These are phyloP conservation scores for Pleurotus cornucopiae DNA, from an alignment of 768 basidiomycete genomes.

Conservation along the genomic window DNA sequence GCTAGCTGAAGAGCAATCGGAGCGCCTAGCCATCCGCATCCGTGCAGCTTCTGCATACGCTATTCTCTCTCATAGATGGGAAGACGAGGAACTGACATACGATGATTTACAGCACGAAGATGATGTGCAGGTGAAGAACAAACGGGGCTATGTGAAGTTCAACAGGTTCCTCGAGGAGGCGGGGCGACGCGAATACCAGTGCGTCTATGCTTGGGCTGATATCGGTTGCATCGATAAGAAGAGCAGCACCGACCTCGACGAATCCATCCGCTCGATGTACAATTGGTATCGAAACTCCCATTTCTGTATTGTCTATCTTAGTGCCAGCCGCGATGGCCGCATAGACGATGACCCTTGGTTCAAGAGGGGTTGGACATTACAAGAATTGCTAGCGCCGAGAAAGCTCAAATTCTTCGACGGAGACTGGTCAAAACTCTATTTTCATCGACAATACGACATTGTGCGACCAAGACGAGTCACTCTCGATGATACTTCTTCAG, in stretches of 20 bases:
- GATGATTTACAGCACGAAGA: neutral
- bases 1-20: too few species aligned
- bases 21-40: too few species aligned
- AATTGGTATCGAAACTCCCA: neutral
- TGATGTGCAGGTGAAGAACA: neutral
- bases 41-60: neutral
- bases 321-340: neutral
- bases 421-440: neutral
- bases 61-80: neutral
- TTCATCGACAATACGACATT: too few species aligned
- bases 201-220: neutral
- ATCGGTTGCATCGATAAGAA: neutral
- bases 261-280: conserved; percentile 1
- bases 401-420: neutral
- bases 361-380: neutral
- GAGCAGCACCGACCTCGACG: neutral
- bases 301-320: neutral
- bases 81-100: neutral
- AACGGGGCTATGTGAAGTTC: neutral
- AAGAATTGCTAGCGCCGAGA: neutral
- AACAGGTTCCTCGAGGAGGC: neutral
- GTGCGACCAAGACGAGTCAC: too few species aligned
- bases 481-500: too few species aligned
- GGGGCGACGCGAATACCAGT: neutral
- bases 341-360: neutral